Percentiles rank a stretch among this genome's conserved stretches.
phyloP scores from a whole-genome alignment of 2,329 filamentous ascomycete species.

The Diaporthe citriasiana region DNA sequence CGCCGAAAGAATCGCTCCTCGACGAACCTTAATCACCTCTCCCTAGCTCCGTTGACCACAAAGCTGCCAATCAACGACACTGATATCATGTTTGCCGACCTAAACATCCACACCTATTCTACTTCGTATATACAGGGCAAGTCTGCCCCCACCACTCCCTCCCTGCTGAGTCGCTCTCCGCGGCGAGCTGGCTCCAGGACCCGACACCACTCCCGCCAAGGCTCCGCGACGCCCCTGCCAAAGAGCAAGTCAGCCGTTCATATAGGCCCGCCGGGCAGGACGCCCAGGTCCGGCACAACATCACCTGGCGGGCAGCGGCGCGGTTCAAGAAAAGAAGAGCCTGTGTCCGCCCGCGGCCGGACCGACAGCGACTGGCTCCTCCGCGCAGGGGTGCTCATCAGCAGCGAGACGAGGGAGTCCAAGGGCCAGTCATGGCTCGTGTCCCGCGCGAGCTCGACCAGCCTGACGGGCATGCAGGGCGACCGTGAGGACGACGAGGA shows the following conservation, averaged over 20 bases:
- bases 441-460: slow-evolving; percentile 75
- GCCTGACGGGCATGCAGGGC: slow-evolving; percentile 65
- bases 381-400: slow-evolving; percentile 73
- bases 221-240: slow-evolving; percentile 55
- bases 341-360: slow-evolving; percentile 51
- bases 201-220: slow-evolving; percentile 58
- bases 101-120: slow-evolving; percentile 48
- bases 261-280: slow-evolving; percentile 53
- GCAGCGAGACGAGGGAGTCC: slow-evolving; percentile 73
- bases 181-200: slow-evolving; percentile 60
- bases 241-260: slow-evolving; percentile 77
- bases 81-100: slow-evolving; percentile 59
- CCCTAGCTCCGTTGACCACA: slow-evolving; percentile 74
- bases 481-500: slow-evolving; percentile 60
- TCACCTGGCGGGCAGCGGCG: slow-evolving; percentile 45
- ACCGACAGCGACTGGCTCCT: slow-evolving; percentile 76
- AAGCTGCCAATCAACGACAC: slow-evolving; percentile 71
- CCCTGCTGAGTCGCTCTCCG: slow-evolving; percentile 71
- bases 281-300: slow-evolving; percentile 40
- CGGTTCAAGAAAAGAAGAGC: slow-evolving; percentile 48
- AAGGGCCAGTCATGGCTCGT: slow-evolving; percentile 79
- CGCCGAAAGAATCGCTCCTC: slow-evolving; percentile 72
- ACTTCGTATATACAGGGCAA: slow-evolving; percentile 72
- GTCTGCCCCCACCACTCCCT: slow-evolving; percentile 75
- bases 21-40: slow-evolving; percentile 71